Evolutionary conservation across 2,329 filamentous ascomycete genomes (phyloP).

Genomic region (Aspergillus tanneri): DNA sequence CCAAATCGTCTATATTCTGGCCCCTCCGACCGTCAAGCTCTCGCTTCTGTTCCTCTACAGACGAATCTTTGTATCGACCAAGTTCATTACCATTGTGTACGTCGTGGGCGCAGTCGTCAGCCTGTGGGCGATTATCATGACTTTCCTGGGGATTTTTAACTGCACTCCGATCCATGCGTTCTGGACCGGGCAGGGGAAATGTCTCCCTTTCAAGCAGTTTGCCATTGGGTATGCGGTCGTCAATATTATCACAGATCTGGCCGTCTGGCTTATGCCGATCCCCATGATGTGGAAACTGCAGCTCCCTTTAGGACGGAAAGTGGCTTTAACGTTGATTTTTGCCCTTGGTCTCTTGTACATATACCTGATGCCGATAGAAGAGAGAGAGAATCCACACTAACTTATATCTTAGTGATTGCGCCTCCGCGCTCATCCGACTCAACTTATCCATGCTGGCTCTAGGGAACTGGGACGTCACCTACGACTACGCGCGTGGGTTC

Average conservation of each 20-base stretch:
- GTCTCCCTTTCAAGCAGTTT: neutral
- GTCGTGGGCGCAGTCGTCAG: neutral
- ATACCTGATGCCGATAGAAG: neutral
- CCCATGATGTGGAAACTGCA: slow-evolving; percentile 6
- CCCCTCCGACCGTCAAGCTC: neutral
- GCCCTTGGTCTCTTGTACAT: neutral
- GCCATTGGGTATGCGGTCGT: slow-evolving; percentile 2
- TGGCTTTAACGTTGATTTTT: slow-evolving; percentile 1
- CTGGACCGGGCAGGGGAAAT: slow-evolving; percentile 2
- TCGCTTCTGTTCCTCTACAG: neutral
- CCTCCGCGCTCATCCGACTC: neutral
- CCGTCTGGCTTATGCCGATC: slow-evolving; percentile 4
- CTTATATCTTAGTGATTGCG: neutral
- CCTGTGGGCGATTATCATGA: neutral
- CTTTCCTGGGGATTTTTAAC: neutral
- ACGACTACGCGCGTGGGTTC: neutral
- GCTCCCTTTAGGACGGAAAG: neutral
- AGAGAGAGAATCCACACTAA: neutral
- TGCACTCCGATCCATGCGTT: slow-evolving; percentile 4
- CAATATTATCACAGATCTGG: neutral
- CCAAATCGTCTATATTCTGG: slow-evolving; percentile 1
- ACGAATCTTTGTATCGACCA: neutral
- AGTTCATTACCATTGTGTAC: neutral
- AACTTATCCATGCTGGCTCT: neutral
- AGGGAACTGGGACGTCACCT: slow-evolving; percentile 1